Conservation (phyloP, 1,284 basidiomycete genomes). For the Austroboletus novae-zelandiae region DNA sequence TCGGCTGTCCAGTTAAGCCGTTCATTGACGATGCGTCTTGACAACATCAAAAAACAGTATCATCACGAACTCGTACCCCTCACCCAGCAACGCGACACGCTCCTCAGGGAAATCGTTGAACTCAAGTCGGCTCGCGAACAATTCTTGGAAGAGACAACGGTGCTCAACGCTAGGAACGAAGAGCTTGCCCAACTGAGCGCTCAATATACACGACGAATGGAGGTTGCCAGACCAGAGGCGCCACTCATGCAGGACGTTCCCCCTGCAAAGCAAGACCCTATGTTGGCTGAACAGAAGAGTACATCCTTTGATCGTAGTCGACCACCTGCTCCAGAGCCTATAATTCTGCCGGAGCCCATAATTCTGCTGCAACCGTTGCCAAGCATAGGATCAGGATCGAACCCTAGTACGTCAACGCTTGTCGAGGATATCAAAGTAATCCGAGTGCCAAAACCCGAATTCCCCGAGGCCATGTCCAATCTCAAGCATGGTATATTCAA, state of each 20-base stretch:
- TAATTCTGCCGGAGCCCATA: neutral
- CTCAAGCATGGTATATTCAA: slow-evolving; percentile 55
- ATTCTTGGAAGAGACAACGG: slow-evolving; percentile 88
- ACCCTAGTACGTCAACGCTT: slow-evolving; percentile 24
- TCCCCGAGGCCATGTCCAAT: slow-evolving; percentile 38
- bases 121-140: slow-evolving; percentile 85
- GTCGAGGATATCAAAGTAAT: slow-evolving; percentile 29
- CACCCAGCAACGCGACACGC: slow-evolving; percentile 75
- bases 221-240: slow-evolving; percentile 43
- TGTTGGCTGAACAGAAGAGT: slow-evolving; percentile 33
- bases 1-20: slow-evolving; percentile 58
- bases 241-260: slow-evolving; percentile 27
- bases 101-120: slow-evolving; percentile 83
- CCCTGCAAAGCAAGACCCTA: slow-evolving; percentile 16
- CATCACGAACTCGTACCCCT: slow-evolving; percentile 84
- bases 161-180: slow-evolving; percentile 89
- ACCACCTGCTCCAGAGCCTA: slow-evolving; percentile 21
- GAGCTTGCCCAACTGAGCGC: slow-evolving; percentile 85
- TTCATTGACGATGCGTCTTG: slow-evolving; percentile 83
- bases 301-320: slow-evolving; percentile 35
- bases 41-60: slow-evolving; percentile 87
- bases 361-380: slow-evolving; percentile 25
- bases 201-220: slow-evolving; percentile 76
- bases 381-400: slow-evolving; percentile 22
- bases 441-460: slow-evolving; percentile 22